Base-by-base conservation (phyloP, 768 basidiomycete genomes). In the Pleurotus salmoneostramineus region DNA sequence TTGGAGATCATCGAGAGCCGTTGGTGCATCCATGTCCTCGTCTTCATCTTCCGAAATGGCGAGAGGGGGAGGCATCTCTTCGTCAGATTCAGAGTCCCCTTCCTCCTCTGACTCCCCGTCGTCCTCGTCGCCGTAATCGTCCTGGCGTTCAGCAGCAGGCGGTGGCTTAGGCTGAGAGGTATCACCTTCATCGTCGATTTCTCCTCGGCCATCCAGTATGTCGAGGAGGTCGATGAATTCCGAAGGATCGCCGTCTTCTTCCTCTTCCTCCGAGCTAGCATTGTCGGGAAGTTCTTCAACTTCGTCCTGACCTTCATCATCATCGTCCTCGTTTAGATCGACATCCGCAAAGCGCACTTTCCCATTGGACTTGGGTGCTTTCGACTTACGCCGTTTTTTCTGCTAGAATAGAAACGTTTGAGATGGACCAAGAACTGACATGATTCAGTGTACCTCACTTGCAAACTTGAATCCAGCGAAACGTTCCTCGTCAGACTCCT, bases 401-500 rank as follows among this genome's bases (percentile, higher is more conserved):
- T 58, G 50, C 55, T 31, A 27, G 36, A 59, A 60, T 46, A 8
- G 50, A 27, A 44, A 56, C 33, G 17, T 4, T 27, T 6, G 42
- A 32, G 7, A 48, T 60, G 12, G 17, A 62, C 64, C 58, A 49
- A 62, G 50, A 27, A 40, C 45, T 12, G 21, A 17, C 49, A 52
- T 14, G 49, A 8, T 42, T 51, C 42, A 62, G 60, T 74, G 64
- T 68, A 82, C 78, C 66, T 77, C 77, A 32, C 63, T 63, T 7
- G 74, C 72, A 58, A 82, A 82, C 61, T 51, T 43, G 35, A 88
- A 88, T 2, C 84, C 87, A 7, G 84, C 85, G 71, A 86, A 93
- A 3, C 78, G 74, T n/a, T 94, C 91, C 58, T 86, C 86, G 35
- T 92, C 91, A 56, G 82, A 85, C 67, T 91, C 88, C 60, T 91